These are phyloP conservation scores for Chenopodium album DNA, from an alignment of 148 eudicot species.

Conservation along the genomic window DNA sequence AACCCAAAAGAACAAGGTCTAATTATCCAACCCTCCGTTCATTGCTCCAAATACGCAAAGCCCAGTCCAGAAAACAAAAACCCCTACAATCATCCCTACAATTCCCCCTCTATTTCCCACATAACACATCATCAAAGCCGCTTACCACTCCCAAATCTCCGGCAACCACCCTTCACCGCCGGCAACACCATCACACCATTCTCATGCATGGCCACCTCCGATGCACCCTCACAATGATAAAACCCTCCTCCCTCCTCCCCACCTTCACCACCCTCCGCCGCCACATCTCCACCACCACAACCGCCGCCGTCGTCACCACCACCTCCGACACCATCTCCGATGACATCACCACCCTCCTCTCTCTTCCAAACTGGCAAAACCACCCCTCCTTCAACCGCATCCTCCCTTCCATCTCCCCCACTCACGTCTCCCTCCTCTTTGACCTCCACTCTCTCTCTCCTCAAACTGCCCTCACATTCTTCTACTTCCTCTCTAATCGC, in stretches of 20 bases:
- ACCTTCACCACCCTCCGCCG: slow-evolving; percentile 14
- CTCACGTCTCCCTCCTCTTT: slow-evolving; percentile 49
- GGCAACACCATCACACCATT: background rate
- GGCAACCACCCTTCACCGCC: slow-evolving; percentile 17
- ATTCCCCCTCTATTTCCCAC: background rate
- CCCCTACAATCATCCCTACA: background rate
- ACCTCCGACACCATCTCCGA: slow-evolving; percentile 2
- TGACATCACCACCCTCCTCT: slow-evolving; percentile 42
- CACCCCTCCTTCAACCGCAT: slow-evolving; percentile 49
- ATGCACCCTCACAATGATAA: slow-evolving; percentile 32
- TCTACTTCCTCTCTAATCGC: slow-evolving; percentile 38
- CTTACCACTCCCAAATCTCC: background rate
- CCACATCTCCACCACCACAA: slow-evolving; percentile 18
- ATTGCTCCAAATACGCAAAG: slow-evolving; percentile 32
- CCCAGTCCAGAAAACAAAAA: background rate
- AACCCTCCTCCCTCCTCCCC: slow-evolving; percentile 27
- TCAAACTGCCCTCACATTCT: slow-evolving; percentile 45
- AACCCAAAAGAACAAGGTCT: no score
- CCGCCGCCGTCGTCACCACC: background rate
- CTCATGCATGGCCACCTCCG: slow-evolving; percentile 27
- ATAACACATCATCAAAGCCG: background rate
- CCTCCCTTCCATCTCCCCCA: slow-evolving; percentile 47
- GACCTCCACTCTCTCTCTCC: slow-evolving; percentile 44
- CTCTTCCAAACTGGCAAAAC: slow-evolving; percentile 65
- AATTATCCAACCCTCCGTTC: no score